These are phyloP conservation scores for Amylocarpus encephaloides DNA, from an alignment of 2,329 filamentous ascomycete species.

Conservation along the genomic window DNA sequence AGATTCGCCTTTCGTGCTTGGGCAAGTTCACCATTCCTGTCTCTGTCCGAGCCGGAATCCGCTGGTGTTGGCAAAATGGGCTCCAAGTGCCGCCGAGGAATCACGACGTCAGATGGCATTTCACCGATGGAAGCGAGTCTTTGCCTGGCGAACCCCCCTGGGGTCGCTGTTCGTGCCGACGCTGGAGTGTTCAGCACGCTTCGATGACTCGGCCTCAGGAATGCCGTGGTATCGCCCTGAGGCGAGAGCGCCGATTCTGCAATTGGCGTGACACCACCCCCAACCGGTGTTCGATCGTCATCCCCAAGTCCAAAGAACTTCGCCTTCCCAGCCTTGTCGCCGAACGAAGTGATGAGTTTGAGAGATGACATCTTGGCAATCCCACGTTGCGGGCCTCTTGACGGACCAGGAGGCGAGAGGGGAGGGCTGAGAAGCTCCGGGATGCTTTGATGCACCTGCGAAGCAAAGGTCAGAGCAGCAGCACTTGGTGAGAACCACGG, in stretches of 20 bases:
- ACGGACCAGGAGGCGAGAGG: constrained; percentile 60
- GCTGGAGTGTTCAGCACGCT: constrained; percentile 65
- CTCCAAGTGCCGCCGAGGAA: constrained; percentile 36
- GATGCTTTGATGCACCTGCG: constrained; percentile 51
- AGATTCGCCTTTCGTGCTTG: constrained; percentile 26
- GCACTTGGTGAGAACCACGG: constrained; percentile 85
- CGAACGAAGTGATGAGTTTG: constrained; percentile 89
- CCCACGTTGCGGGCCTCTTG: constrained; percentile 52
- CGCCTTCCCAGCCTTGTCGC: constrained; percentile 52
- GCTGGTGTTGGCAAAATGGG: constrained; percentile 37
- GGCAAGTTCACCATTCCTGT: constrained; percentile 32
- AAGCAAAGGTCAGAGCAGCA: constrained; percentile 51
- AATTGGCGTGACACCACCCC: constrained; percentile 80
- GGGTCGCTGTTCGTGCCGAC: constrained; percentile 57
- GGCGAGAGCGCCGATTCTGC: constrained; percentile 72
- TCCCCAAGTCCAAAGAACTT: constrained; percentile 56
- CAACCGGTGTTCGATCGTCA: constrained; percentile 65
- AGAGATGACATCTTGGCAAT: constrained; percentile 76
- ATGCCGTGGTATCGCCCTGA: constrained; percentile 58
- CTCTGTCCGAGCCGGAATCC: constrained; percentile 42
- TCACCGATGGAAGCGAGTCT: constrained; percentile 76
- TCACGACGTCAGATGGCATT: constrained; percentile 47
- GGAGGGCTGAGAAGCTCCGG: constrained; percentile 62
- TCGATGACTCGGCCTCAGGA: constrained; percentile 59
- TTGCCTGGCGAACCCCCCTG: constrained; percentile 52